Evolutionary conservation across 1,284 basidiomycete species (phyloP).

Genomic region (Grifola frondosa): DNA sequence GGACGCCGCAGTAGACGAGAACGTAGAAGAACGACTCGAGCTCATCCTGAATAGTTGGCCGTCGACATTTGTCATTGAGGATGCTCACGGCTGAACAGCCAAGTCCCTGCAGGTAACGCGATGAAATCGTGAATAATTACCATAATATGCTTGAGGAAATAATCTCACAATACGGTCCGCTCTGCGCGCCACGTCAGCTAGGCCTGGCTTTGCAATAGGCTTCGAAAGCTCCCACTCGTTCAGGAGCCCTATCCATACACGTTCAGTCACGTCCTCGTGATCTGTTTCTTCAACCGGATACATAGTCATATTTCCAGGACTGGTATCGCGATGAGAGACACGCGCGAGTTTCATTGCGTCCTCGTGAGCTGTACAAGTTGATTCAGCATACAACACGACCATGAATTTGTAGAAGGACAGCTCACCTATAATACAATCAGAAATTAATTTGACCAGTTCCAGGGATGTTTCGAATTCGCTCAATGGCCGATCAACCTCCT

Average conservation of each 20-base stretch:
- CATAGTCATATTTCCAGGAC: neutral
- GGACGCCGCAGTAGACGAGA: slow-evolving; percentile 2
- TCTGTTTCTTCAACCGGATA: neutral
- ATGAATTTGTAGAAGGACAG: no score
- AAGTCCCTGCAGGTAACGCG: no score
- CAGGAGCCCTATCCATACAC: slow-evolving; percentile 6
- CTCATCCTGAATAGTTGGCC: slow-evolving; percentile 1
- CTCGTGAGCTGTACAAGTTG: neutral
- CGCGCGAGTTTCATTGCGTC: neutral
- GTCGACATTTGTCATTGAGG: no score
- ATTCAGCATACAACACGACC: no score
- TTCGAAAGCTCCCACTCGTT: slow-evolving; percentile 14
- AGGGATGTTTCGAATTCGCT: neutral
- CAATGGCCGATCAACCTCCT: slow-evolving; percentile 7
- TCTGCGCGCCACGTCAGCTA: no score
- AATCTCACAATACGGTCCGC: no score
- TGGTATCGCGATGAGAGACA: neutral
- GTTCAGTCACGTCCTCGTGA: neutral
- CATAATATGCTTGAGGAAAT: no score
- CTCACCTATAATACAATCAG: neutral
- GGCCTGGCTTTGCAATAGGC: no score
- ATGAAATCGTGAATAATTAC: no score
- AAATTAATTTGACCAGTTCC: neutral
- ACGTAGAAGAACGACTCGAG: slow-evolving; percentile 8
- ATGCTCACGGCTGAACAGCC: no score